A percentile compares a stretch with the other conserved stretches of the same genome.
Evolutionary conservation across 345 rosid genomes (phyloP).

Genomic region (Populus deltoides): DNA sequence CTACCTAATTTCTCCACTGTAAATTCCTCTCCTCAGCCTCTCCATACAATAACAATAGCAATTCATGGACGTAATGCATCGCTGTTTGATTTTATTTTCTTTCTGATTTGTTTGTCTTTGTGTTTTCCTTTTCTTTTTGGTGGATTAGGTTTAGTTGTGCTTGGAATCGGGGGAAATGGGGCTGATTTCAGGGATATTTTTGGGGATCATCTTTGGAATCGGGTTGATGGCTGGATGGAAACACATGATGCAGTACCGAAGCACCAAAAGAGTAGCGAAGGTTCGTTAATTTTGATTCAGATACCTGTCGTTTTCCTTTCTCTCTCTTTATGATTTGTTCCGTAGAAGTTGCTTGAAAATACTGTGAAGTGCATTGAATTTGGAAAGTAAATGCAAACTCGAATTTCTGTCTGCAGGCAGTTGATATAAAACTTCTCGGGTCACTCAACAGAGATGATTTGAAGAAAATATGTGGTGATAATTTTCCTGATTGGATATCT

Average conservation of each 20-base stretch:
- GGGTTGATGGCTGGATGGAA: conserved; percentile 93
- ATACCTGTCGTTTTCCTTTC: background rate
- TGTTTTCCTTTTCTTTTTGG: background rate
- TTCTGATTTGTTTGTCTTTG: background rate
- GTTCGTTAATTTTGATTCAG: conserved; percentile 25
- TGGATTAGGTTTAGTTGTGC: background rate
- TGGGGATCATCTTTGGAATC: conserved; percentile 82
- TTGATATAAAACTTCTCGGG: conserved; percentile 87
- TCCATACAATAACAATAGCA: background rate
- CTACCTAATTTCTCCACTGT: background rate
- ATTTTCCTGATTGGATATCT: conserved; percentile 95
- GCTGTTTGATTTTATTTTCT: background rate
- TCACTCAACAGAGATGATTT: conserved; percentile 85
- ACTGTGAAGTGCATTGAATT: background rate
- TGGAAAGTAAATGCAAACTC: background rate
- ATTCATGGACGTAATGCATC: no score
- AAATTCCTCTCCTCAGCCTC: background rate
- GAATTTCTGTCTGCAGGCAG: conserved; percentile 56
- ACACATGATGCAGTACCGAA: conserved; percentile 85
- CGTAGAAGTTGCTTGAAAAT: background rate
- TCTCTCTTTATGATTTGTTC: background rate
- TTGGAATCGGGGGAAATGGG: conserved; percentile 60
- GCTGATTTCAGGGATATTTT: conserved; percentile 74
- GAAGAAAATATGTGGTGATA: conserved; percentile 93
- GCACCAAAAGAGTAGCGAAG: conserved; percentile 80